Evolutionary conservation across 169 alveolate species (phyloP).

Genomic region (Plasmodium inui): DNA sequence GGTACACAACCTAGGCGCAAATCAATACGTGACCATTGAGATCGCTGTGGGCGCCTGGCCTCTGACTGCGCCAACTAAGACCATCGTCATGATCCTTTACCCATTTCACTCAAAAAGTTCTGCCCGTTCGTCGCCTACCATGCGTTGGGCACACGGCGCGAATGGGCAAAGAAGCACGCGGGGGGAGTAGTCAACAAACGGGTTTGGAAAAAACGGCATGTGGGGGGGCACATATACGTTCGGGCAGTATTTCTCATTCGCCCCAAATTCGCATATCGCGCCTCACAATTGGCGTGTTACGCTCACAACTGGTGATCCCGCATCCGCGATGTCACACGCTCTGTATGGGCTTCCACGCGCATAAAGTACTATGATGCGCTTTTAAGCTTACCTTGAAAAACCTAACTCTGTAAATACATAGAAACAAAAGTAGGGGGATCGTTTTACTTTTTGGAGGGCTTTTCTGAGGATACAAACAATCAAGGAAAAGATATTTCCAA

Average conservation of each 20-base stretch:
- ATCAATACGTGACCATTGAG: background rate
- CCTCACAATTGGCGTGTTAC: background rate
- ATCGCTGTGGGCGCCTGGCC: background rate
- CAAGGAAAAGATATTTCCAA: background rate
- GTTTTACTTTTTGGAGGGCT: background rate
- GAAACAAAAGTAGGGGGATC: background rate
- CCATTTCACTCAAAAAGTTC: background rate
- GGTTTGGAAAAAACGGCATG: background rate
- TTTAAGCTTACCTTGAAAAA: conserved; percentile 1
- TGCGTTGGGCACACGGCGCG: background rate
- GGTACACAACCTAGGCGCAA: background rate
- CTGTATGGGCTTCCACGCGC: background rate
- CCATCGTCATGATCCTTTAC: background rate
- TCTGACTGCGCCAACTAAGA: background rate
- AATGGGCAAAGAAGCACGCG: background rate
- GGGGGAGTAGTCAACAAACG: background rate
- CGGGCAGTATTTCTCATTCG: background rate
- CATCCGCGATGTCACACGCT: background rate
- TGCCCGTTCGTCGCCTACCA: background rate
- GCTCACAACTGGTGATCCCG: background rate
- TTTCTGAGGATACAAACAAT: background rate
- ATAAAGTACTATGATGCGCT: background rate
- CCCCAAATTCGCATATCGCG: background rate
- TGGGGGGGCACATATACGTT: background rate
- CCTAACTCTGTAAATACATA: background rate